Evolutionary conservation across 371 early-diverging fungal species (phyloP), one percentile per base, ranked within the genome.

Genomic region (Syncephalis fuscata): DNA sequence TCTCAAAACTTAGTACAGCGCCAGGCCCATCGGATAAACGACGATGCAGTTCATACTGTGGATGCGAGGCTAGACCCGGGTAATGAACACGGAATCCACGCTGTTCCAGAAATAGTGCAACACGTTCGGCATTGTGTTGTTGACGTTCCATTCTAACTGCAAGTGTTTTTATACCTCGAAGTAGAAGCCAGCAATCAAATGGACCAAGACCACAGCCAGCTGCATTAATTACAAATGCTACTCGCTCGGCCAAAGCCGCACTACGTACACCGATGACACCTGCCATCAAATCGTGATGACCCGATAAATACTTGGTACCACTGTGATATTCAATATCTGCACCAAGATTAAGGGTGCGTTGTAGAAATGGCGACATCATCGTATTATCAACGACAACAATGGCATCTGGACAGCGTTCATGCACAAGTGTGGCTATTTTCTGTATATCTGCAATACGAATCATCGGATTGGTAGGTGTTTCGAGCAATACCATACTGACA

Each of bases 271-370:
- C 87, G 49, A 86, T 73, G 1, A 88, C 84, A 44, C 92, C 92
- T 24, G 88, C 87, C 84, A 88, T 86, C 53, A 87, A 69, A 61
- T 92, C 92, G 57, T 85, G 87, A 59, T 92, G 92, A n/a, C 92
- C 92, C 22, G 80, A 78, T 23, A 92, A 65, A 60, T 83, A 89
- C 62, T 92, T 92, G 22, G 90, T 92, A 10, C 80, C 88, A 7
- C 83, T 83, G 52, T 92, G 87, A 46, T 85, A 85, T 1, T 73
- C 79, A 48, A 92, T 81, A 62, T 89, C 88, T 3, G 88, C 90
- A 20, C 90, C 92, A 17, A 85, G 63, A 42, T 82, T 80, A n/a
- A 92, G 64, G 1, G 89, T 80, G 20, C 76, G 68, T 60, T 85
- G 85, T n/a, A 88, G 67, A 48, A 85, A 80, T 24, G 92, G 92